Conservation (phyloP, 768 basidiomycete species). For the Russula olivacea region DNA sequence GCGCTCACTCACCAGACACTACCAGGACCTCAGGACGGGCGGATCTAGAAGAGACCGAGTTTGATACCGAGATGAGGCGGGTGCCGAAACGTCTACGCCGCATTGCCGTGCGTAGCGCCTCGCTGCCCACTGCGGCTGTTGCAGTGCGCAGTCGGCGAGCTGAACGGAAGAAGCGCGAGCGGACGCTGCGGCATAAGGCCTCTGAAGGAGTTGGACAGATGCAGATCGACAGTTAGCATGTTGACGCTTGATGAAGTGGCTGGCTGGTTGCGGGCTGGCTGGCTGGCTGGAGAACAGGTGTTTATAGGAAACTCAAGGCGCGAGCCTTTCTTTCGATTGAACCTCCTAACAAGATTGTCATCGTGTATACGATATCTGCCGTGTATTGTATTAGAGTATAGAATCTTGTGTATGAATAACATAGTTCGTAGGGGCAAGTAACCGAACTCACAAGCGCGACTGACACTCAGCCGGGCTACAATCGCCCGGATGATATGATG, state of each 20-base stretch:
- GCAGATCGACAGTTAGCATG: constrained; percentile 8
- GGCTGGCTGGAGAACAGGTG: neutral
- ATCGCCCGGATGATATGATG: too few relatives aligned
- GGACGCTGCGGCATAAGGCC: neutral
- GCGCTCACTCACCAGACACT: constrained; percentile 6
- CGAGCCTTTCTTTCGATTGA: neutral
- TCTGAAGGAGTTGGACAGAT: neutral
- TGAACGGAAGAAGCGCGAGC: constrained; percentile 16
- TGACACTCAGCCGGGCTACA: too few relatives aligned
- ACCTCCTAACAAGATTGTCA: neutral
- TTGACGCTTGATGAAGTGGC: neutral
- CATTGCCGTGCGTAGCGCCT: constrained; percentile 12
- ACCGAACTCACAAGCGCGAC: too few relatives aligned
- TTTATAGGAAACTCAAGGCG: neutral
- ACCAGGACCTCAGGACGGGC: neutral
- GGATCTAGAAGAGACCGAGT: neutral
- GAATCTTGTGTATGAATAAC: too few relatives aligned
- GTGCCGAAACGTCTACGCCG: constrained; percentile 15
- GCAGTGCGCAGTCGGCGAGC: constrained; percentile 4
- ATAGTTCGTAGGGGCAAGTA: too few relatives aligned
- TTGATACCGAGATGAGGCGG: neutral
- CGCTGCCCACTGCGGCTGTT: neutral
- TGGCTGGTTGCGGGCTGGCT: neutral
- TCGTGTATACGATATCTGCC: neutral
- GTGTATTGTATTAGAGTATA: neutral